Percentiles rank a stretch among this genome's conserved stretches.
These are phyloP conservation scores for Rhizophagus prolifer DNA, from an alignment of 192 early-diverging fungal genomes.

Conservation along the genomic window DNA sequence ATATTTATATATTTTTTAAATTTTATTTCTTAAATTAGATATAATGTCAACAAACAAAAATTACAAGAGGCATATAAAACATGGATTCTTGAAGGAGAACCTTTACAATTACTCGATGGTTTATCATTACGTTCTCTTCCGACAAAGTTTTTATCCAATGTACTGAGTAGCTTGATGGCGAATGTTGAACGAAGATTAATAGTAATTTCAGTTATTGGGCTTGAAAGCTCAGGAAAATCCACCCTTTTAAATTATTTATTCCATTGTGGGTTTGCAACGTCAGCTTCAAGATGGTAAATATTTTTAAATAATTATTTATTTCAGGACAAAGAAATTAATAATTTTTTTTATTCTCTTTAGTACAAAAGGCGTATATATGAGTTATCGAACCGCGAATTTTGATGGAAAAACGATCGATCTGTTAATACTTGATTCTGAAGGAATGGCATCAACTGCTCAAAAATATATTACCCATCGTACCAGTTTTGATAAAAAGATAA, in stretches of 20 bases:
- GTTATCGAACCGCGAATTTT: not conserved
- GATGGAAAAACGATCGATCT: not conserved
- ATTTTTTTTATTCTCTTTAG: not conserved
- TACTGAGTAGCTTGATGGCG: not conserved
- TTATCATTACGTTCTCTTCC: not conserved
- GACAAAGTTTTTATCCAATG: not conserved
- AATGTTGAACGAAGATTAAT: not conserved
- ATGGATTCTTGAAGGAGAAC: constrained; percentile 4
- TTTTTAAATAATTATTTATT: not conserved
- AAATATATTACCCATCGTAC: constrained; percentile 1
- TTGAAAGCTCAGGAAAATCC: constrained; percentile 12
- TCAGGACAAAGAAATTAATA: too few relatives aligned
- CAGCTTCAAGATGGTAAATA: constrained; percentile 2
- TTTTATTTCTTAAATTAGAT: not conserved
- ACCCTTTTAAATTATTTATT: constrained; percentile 17
- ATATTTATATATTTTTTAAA: too few relatives aligned
- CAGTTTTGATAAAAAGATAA: constrained; percentile 19
- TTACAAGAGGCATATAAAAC: not conserved
- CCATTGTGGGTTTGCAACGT: not conserved
- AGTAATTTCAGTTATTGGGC: not conserved
- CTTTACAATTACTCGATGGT: constrained; percentile 6
- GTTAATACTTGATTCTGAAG: constrained; percentile 1
- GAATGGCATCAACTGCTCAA: constrained; percentile 4
- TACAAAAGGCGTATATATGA: constrained; percentile 1
- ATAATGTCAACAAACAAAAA: not conserved